A percentile compares a stretch with the other conserved stretches of the same genome.
phyloP scores from a whole-genome alignment of 352 stramenopile species.

The Pythium apleroticum region DNA sequence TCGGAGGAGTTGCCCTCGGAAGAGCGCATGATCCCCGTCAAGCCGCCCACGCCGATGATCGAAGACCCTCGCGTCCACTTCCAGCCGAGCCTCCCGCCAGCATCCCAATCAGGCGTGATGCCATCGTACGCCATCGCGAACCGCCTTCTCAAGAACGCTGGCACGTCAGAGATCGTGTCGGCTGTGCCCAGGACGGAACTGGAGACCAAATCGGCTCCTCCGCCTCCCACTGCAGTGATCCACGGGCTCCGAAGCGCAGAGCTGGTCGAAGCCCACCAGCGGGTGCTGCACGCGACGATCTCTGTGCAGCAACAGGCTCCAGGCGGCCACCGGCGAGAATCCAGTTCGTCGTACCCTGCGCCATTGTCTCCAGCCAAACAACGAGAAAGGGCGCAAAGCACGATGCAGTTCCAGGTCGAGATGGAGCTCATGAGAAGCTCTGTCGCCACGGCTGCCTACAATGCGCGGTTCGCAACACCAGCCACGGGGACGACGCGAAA shows the following conservation, averaged over 20 bases:
- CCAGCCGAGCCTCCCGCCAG: not conserved
- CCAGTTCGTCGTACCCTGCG: not conserved
- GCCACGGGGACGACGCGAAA: not conserved
- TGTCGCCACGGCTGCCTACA: constrained; percentile 13
- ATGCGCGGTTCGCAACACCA: constrained; percentile 1
- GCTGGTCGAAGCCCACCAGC: constrained; percentile 28
- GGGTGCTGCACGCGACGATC: constrained; percentile 15
- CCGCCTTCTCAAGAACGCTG: constrained; percentile 13
- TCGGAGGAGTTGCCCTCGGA: constrained; percentile 22
- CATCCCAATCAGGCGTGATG: not conserved
- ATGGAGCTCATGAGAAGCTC: constrained; percentile 50
- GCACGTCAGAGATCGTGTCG: constrained; percentile 9
- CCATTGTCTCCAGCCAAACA: constrained; percentile 16
- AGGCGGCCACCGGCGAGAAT: not conserved
- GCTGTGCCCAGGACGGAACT: not conserved
- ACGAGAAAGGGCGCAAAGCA: constrained; percentile 10
- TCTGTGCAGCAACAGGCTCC: not conserved
- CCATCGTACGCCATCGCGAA: constrained; percentile 15
- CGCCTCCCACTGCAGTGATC: constrained; percentile 13
- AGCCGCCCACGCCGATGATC: not conserved
- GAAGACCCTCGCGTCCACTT: constrained; percentile 14
- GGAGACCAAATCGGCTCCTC: not conserved
- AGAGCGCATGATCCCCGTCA: constrained; percentile 24
- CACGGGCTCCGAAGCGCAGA: constrained; percentile 25
- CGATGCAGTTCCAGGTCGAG: constrained; percentile 41